Base-by-base conservation (phyloP, 2,329 filamentous ascomycete genomes). In the Hypoxylon sp. region DNA sequence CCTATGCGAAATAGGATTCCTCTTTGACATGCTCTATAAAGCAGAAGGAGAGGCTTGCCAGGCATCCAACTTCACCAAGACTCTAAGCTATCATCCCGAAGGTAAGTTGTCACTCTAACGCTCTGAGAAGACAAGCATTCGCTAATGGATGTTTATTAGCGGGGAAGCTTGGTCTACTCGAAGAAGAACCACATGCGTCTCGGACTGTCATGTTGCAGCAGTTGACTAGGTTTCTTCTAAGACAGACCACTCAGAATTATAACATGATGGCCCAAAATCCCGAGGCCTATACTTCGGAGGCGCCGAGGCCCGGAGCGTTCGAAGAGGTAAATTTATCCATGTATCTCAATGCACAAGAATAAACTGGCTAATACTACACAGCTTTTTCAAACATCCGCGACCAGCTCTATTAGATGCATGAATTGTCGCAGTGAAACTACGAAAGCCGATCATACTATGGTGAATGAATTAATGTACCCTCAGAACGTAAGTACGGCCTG, bases 11-110 rank as follows among this genome's bases (percentile, higher is more conserved):
- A 85, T 99, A 72, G 96, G 96, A 0, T 99, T 96, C 78, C 84
- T 99, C 9, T 97, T 97, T 74, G 97, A 99, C 77, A 99, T 99
- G 96, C 86, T 99, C 24, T 92, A 98, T 75, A 99, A 98, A 78
- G 96, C 96, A 1, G 92, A 92, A 70, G 95, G 94, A 0, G 92
- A 94, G 63, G 97, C 97, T 66, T 99, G 96, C 73, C 96, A 99
- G 78, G 96, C 96, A 13, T 97, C 95, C 0, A 99, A 99, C 77
- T 87, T 99, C 70, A 84, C 98, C 33, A 97, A 96, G 79, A 93
- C 94, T 0, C 90, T 99, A 64, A 94, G 93, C 78, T 91, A 90
- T 71, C 91, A 94, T 69, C 90, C 93, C 1, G 92, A 94, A 83
- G 90, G 90, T 86, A 80, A 61, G 82, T 76, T 17, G 13, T 26